Evolutionary conservation across 2,329 filamentous ascomycete species (phyloP).

Genomic region (Fusarium protoensiforme): DNA sequence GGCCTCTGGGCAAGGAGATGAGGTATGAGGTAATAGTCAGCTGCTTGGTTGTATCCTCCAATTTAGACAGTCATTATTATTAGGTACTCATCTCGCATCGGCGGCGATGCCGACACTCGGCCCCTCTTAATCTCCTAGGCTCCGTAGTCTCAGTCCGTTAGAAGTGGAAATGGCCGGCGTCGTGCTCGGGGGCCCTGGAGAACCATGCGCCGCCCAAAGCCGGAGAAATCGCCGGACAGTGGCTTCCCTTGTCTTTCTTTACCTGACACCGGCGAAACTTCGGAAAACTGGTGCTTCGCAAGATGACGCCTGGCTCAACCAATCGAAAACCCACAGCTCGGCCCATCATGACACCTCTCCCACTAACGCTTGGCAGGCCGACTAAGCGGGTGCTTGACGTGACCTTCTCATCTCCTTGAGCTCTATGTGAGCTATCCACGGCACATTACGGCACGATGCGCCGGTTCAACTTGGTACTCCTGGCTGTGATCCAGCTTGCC

Average conservation of each 20-base stretch:
- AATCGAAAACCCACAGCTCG: constrained; percentile 34
- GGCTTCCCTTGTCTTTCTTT: not conserved
- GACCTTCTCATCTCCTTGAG: constrained; percentile 25
- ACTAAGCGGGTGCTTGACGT: constrained; percentile 1
- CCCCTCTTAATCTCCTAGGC: constrained; percentile 26
- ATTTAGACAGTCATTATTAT: constrained; percentile 24
- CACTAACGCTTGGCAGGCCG: constrained; percentile 30
- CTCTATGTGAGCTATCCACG: constrained; percentile 44
- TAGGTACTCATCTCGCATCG: constrained; percentile 12
- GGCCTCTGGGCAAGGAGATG: constrained; percentile 18
- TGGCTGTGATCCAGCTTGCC: constrained; percentile 58
- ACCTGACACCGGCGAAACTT: constrained; percentile 37
- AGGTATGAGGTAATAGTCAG: constrained; percentile 31
- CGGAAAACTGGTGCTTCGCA: constrained; percentile 11
- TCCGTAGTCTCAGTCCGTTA: constrained; percentile 23
- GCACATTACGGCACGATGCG: constrained; percentile 58
- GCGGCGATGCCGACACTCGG: constrained; percentile 32
- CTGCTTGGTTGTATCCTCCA: constrained; percentile 6
- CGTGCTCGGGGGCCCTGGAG: constrained; percentile 8
- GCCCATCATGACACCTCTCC: constrained; percentile 47
- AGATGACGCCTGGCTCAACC: constrained; percentile 19
- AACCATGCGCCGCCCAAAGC: constrained; percentile 16
- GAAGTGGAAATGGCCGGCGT: constrained; percentile 17
- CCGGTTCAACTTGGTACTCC: constrained; percentile 57
- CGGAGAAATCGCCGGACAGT: constrained; percentile 7